Percentiles rank a stretch among this genome's conserved stretches.
Conservation (phyloP, 768 basidiomycete genomes). For the Dendrothele bispora region DNA sequence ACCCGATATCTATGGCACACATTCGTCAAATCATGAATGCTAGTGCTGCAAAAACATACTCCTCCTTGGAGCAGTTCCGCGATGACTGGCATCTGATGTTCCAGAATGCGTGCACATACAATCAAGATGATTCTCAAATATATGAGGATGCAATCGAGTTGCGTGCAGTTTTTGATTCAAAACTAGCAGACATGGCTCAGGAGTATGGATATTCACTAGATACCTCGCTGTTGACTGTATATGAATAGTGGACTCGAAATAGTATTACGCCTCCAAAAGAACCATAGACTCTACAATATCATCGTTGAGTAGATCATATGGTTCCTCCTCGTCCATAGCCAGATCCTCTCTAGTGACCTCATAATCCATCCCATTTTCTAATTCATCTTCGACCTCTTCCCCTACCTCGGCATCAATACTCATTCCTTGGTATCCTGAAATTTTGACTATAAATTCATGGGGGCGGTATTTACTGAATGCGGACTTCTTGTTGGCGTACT, state of each 20-base stretch:
- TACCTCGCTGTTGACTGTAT: not conserved
- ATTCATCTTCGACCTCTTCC: not conserved
- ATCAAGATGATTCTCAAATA: constrained; percentile 1
- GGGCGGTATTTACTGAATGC: constrained; percentile 12
- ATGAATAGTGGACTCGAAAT: too few relatives aligned
- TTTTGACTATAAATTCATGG: constrained; percentile 3
- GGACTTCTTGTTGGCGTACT: constrained; percentile 6
- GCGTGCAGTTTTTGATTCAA: constrained; percentile 4
- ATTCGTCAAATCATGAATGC: constrained; percentile 1
- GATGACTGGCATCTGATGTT: constrained; percentile 9
- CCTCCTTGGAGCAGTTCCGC: not conserved
- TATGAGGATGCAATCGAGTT: constrained; percentile 4
- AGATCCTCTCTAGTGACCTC: constrained; percentile 8
- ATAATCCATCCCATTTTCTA: not conserved
- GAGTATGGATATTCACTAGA: not conserved
- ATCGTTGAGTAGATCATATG: too few relatives aligned
- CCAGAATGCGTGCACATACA: constrained; percentile 5
- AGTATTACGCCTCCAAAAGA: too few relatives aligned
- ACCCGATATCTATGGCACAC: not conserved
- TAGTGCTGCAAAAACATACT: not conserved
- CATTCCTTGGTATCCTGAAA: not conserved
- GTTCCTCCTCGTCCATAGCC: constrained; percentile 9
- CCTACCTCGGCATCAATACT: not conserved
- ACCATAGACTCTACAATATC: too few relatives aligned
- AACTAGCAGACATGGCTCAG: not conserved